Evolutionary conservation across 75 land plant genomes (phyloP), one percentile per base, ranked within the genome.

Genomic region (Isoetes taiwanensis): DNA sequence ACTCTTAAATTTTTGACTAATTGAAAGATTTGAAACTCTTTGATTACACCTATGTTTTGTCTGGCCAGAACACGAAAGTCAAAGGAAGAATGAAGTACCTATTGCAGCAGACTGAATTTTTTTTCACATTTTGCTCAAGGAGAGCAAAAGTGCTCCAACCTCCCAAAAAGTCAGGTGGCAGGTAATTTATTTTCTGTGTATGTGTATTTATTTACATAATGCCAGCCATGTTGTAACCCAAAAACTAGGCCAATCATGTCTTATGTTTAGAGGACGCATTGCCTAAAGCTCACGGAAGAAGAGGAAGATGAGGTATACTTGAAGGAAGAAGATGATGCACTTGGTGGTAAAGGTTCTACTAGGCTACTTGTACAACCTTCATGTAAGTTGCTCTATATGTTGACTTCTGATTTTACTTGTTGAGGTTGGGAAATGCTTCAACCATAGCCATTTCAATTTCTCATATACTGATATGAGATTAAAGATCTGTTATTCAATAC

Each of bases 121-220:
- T 46, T 46, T 46, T 19, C 50, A 3, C 50, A 46, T n/a, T 46
- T 46, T 46, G 50, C 50, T 19, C 50, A 46, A n/a, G 50, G 50
- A 8, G 50, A 16, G 4, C 21, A 46, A 23, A 46, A 46, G n/a
- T 19, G n/a, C n/a, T n/a, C 50, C 19, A 46, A 46, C n/a, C n/a
- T 19, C 21, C 50, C 8, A 46, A 46, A 16, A 46, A 46, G n/a
- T 19, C 50, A 6, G 50, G n/a, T n/a, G 50, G 50, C 50, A 46
- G n/a, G n/a, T n/a, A n/a, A n/a, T n/a, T n/a, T n/a, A n/a, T n/a
- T 37, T 9, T 14, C 14, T 9, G 14, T 37, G 9, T 9, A 37
- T 37, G 14, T 14, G 14, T 37, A 37, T 37, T 9, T 37, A 37
- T 37, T 9, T 37, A 37, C 14, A 14, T 37, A 37, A 9, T 37